Percentiles rank a stretch among this genome's conserved stretches.
These are phyloP conservation scores for Carex arenaria DNA, from an alignment of 202 grass and related monocot genomes.

Conservation along the genomic window DNA sequence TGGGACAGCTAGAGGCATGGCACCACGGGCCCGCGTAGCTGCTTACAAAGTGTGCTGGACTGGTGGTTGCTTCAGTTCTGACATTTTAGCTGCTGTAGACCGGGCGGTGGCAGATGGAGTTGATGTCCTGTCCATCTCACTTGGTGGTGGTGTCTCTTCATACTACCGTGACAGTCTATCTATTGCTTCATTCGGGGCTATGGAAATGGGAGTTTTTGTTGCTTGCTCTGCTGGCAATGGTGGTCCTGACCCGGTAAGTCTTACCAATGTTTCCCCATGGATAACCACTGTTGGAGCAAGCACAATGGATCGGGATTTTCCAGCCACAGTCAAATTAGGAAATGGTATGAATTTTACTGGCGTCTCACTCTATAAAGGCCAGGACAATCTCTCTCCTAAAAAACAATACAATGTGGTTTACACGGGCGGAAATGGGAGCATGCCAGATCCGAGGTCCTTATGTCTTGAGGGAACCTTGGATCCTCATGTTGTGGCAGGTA, in stretches of 20 bases:
- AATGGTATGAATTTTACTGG: constrained; percentile 72
- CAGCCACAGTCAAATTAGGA: constrained; percentile 60
- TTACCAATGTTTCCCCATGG: constrained; percentile 90
- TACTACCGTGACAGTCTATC: constrained; percentile 82
- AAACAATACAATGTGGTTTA: constrained; percentile 71
- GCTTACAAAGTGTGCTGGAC: constrained; percentile 98
- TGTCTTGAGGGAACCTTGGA: constrained; percentile 84
- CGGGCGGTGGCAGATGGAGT: constrained; percentile 85
- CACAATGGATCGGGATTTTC: constrained; percentile 95
- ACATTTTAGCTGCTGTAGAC: constrained; percentile 87
- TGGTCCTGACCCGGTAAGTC: constrained; percentile 77
- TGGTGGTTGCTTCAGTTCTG: constrained; percentile 95
- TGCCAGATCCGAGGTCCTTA: constrained; percentile 58
- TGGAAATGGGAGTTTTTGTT: constrained; percentile 95
- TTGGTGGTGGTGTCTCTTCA: constrained; percentile 63
- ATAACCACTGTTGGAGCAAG: constrained; percentile 86
- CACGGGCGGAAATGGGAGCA: constrained; percentile 59
- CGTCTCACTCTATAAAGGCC: constrained; percentile 67
- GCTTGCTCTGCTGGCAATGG: constrained; percentile 92
- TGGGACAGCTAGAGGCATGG: constrained; percentile 86
- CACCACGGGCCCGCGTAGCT: constrained; percentile 73
- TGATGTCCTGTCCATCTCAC: constrained; percentile 91
- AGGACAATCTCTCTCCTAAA: constrained; percentile 31
- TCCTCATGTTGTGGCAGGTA: constrained; percentile 46
- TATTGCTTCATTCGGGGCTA: constrained; percentile 77